Evolutionary conservation across 2,329 filamentous ascomycete genomes (phyloP).

Genomic region (Aureobasidium sp.): DNA sequence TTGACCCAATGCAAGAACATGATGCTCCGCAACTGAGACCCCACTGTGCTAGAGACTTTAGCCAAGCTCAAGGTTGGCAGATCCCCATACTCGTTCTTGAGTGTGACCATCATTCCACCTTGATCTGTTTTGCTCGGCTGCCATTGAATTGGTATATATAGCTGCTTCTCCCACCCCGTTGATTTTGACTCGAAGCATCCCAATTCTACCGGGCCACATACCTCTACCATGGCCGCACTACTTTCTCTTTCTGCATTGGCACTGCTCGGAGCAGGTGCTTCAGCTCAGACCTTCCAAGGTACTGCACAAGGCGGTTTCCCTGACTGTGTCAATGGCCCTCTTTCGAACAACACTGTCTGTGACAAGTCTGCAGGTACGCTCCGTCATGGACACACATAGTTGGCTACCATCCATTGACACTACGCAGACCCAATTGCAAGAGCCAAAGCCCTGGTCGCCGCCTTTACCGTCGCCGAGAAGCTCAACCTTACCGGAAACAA

Average conservation of each 20-base stretch:
- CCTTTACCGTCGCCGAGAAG: slow-evolving; percentile 45
- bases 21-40: background rate
- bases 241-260: slow-evolving; percentile 6
- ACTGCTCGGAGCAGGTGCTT: slow-evolving; percentile 3
- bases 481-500: slow-evolving; percentile 44
- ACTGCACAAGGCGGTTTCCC: slow-evolving; percentile 31
- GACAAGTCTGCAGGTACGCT: slow-evolving; percentile 32
- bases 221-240: slow-evolving; percentile 9
- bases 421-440: slow-evolving; percentile 27
- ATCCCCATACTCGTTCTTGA: background rate
- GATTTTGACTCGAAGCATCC: background rate
- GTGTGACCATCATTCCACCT: slow-evolving; percentile 1
- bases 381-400: background rate
- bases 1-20: background rate
- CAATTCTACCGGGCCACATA: background rate
- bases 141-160: slow-evolving; percentile 2
- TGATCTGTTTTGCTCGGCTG: background rate
- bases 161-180: background rate
- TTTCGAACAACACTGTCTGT: slow-evolving; percentile 42
- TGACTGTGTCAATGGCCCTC: slow-evolving; percentile 41
- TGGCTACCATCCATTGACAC: background rate
- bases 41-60: slow-evolving; percentile 11
- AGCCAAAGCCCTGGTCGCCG: slow-evolving; percentile 39
- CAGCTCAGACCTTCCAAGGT: slow-evolving; percentile 3
- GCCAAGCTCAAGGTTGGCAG: slow-evolving; percentile 10